Evolutionary conservation across 2,329 filamentous ascomycete genomes (phyloP).

Genomic region (Diaporthe nobilis): DNA sequence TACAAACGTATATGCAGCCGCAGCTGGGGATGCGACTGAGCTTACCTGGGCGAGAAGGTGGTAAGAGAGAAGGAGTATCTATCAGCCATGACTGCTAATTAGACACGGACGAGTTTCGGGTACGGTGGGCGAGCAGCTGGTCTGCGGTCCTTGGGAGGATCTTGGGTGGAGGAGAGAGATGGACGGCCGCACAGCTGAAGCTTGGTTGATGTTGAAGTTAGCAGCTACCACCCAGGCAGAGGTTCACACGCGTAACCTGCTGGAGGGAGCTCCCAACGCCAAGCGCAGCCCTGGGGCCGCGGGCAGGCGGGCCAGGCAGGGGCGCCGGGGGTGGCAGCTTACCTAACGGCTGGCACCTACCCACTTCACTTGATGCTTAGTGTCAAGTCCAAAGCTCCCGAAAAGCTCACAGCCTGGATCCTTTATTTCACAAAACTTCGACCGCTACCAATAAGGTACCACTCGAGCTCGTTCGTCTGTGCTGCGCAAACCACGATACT

Average conservation of each 20-base stretch:
- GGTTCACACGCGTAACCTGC: conserved; percentile 27
- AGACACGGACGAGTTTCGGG: conserved; percentile 6
- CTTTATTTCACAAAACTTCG: conserved; percentile 23
- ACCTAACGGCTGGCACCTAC: conserved; percentile 16
- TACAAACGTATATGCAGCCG: conserved; percentile 42
- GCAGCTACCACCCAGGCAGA: conserved; percentile 27
- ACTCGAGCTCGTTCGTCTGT: not conserved
- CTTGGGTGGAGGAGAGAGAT: conserved; percentile 22
- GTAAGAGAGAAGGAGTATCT: conserved; percentile 99
- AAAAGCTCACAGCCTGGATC: conserved; percentile 14
- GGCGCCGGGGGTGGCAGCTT: conserved; percentile 5
- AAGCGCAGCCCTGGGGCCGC: conserved; percentile 14
- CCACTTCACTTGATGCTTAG: not conserved
- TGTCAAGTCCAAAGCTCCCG: conserved; percentile 13
- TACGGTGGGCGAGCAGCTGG: conserved; percentile 1
- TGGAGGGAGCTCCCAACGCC: conserved; percentile 24
- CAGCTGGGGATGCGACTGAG: conserved; percentile 45
- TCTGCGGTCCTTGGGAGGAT: conserved; percentile 7
- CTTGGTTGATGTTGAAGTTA: conserved; percentile 25
- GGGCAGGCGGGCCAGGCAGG: conserved; percentile 4
- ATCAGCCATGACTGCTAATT: conserved; percentile 81
- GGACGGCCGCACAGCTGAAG: conserved; percentile 11
- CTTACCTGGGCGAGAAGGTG: conserved; percentile 98
- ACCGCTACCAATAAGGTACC: not conserved
- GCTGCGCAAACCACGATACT: not conserved